Evolutionary conservation across 2,329 filamentous ascomycete genomes (phyloP), one percentile per base, ranked within the genome.

Genomic region (Parastagonospora nodorum): DNA sequence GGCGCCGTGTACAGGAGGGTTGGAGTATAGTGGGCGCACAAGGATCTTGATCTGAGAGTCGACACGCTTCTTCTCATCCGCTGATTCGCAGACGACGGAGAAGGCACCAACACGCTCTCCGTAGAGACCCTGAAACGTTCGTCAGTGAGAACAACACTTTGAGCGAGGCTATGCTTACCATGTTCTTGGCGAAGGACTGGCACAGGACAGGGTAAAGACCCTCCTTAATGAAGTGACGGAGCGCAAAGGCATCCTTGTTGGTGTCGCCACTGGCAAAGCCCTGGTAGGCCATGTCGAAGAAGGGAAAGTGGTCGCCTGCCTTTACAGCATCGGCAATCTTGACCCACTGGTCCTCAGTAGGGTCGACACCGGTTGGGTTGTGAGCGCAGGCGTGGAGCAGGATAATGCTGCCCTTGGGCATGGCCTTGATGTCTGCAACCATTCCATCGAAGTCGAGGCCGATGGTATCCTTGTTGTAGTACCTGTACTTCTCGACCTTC

Each of bases 271-370:
- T 94, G 66, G 93, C 93, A 72, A 99, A 97, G 67, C 93, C 93
- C 80, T 99, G 93, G 84, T 99, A 99, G 60, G 93, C 93, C 92
- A 97, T 97, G 78, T 97, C 93, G 80, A 97, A 99, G 85, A 99
- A 97, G 68, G 91, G 87, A 75, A 88, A 96, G 84, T 97, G 93
- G 43, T 83, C 87, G 75, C 89, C 86, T 74, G 86, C 84, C 84
- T 95, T 95, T 77, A 96, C 86, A 55, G 88, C 89, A 55, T 88
- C 80, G 77, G 89, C 90, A 75, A 99, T 94, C 80, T 93, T 82
- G 78, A 85, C 85, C 93, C 93, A 97, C 82, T 97, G 93, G 75
- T 90, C 88, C 68, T 85, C 79, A 36, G 90, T 96, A 31, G 93
- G 94, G 79, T 97, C 93, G 68, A 97, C 89, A 74, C 93, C 93